Conservation (phyloP, 495 filamentous ascomycete species). For the Penicillium antarcticum region DNA sequence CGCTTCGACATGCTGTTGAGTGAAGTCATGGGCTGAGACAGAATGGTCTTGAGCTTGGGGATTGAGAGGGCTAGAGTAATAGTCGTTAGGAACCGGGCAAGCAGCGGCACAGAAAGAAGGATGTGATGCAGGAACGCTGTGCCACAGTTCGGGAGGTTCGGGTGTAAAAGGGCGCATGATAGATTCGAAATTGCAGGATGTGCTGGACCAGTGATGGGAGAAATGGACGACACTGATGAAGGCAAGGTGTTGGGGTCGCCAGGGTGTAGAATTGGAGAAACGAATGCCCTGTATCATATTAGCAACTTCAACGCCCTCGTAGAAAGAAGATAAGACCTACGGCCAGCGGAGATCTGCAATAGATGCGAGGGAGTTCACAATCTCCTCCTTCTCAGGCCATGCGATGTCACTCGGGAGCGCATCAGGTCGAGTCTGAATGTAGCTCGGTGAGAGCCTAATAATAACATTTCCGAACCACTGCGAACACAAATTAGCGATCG, state of each 20-base stretch:
- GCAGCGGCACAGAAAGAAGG: constrained; percentile 70
- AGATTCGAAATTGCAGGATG: constrained; percentile 80
- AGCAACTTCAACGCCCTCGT: neutral
- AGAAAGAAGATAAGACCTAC: constrained; percentile 44
- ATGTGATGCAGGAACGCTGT: constrained; percentile 82
- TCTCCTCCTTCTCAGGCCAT: constrained; percentile 74
- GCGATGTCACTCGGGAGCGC: constrained; percentile 59
- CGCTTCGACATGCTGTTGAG: constrained; percentile 57
- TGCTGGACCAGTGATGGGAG: constrained; percentile 76
- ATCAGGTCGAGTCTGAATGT: constrained; percentile 70
- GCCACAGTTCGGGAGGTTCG: constrained; percentile 77
- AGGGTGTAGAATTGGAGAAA: constrained; percentile 86
- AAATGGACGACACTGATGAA: constrained; percentile 58
- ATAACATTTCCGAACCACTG: constrained; percentile 71
- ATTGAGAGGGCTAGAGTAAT: constrained; percentile 67
- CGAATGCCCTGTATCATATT: constrained; percentile 54
- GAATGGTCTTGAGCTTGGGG: constrained; percentile 60
- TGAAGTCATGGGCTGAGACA: constrained; percentile 60
- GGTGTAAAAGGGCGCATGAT: constrained; percentile 91
- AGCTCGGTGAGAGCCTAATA: constrained; percentile 68
- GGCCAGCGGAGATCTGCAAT: constrained; percentile 84
- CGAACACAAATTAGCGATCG: constrained; percentile 10
- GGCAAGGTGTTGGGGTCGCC: constrained; percentile 61
- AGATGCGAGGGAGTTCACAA: constrained; percentile 75
- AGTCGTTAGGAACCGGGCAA: constrained; percentile 72